These are phyloP conservation scores for Mrakia blollopis DNA, from an alignment of 768 basidiomycete species.

Conservation along the genomic window DNA sequence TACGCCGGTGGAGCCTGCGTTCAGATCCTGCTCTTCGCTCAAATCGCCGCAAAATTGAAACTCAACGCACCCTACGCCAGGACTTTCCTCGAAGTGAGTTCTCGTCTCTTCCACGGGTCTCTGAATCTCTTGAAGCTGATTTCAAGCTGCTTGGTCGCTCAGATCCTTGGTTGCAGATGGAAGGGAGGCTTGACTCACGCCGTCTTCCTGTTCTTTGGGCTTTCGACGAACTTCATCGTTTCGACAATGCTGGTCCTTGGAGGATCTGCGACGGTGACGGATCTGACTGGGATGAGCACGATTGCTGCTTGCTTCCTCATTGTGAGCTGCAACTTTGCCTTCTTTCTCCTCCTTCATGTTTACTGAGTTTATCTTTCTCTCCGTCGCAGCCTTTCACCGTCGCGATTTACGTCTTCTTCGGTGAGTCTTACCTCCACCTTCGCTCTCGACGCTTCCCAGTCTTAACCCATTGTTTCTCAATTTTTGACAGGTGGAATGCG, in stretches of 20 bases:
- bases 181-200: constrained; percentile 65
- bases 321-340: too few species aligned
- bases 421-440: constrained; percentile 38
- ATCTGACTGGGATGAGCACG: constrained; percentile 83
- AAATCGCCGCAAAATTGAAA: constrained; percentile 86
- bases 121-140: too few species aligned
- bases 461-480: too few species aligned
- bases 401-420: constrained; percentile 59
- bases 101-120: too few species aligned
- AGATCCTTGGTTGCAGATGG: constrained; percentile 67
- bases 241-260: constrained; percentile 45
- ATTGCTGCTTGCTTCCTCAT: constrained; percentile 88
- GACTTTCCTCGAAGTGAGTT: constrained; percentile 33
- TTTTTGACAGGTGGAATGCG: too few species aligned
- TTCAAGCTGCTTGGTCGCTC: too few species aligned
- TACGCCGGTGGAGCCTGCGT: constrained; percentile 85
- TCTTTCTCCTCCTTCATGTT: not conserved
- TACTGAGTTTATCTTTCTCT: not conserved
- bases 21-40: constrained; percentile 76
- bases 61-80: constrained; percentile 64
- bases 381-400: constrained; percentile 61
- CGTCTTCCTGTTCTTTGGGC: constrained; percentile 82
- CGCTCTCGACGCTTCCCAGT: too few species aligned
- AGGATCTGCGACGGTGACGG: constrained; percentile 74
- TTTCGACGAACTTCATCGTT: constrained; percentile 86